Percentiles rank a stretch among this genome's conserved stretches.
phyloP scores from a whole-genome alignment of 2,329 filamentous ascomycete species.

The Alternaria metachromatica region DNA sequence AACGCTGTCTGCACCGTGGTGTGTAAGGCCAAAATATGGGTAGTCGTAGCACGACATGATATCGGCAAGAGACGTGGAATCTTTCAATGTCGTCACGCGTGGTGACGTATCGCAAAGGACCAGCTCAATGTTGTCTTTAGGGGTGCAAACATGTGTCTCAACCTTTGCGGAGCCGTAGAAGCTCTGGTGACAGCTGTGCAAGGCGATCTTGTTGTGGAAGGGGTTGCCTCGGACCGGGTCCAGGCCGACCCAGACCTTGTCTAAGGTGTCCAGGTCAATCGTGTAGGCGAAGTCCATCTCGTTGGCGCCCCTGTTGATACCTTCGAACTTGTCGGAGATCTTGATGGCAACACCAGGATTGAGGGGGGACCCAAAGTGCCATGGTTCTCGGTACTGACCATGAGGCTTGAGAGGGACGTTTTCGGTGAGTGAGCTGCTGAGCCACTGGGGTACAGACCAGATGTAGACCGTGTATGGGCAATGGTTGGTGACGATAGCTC shows the following conservation, averaged over 20 bases:
- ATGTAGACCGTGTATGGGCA: slow-evolving; percentile 28
- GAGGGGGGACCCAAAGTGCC: slow-evolving; percentile 22
- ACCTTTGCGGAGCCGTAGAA: slow-evolving; percentile 13
- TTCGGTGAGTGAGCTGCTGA: slow-evolving; percentile 18
- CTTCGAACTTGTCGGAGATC: slow-evolving; percentile 27
- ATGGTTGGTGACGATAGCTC: slow-evolving; percentile 38
- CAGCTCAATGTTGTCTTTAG: slow-evolving; percentile 33
- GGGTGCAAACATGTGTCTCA: slow-evolving; percentile 21
- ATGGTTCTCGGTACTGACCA: slow-evolving; percentile 31
- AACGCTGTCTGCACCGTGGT: neutral
- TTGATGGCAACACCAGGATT: slow-evolving; percentile 38
- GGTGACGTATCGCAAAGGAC: slow-evolving; percentile 28
- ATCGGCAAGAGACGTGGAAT: slow-evolving; percentile 11
- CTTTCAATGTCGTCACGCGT: slow-evolving; percentile 12
- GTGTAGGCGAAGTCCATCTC: slow-evolving; percentile 37
- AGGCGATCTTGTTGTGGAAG: slow-evolving; percentile 16
- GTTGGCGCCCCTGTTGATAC: slow-evolving; percentile 22
- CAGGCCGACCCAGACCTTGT: slow-evolving; percentile 30
- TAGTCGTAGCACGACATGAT: slow-evolving; percentile 21
- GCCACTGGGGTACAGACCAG: slow-evolving; percentile 28
- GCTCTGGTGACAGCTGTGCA: slow-evolving; percentile 27
- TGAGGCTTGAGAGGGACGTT: slow-evolving; percentile 25
- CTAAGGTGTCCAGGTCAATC: slow-evolving; percentile 19
- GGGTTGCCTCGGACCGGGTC: slow-evolving; percentile 19
- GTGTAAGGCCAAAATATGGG: neutral